Percentiles rank a stretch among this genome's conserved stretches.
These are phyloP conservation scores for Prunus dulcis DNA, from an alignment of 306 rosid genomes.

Conservation along the genomic window DNA sequence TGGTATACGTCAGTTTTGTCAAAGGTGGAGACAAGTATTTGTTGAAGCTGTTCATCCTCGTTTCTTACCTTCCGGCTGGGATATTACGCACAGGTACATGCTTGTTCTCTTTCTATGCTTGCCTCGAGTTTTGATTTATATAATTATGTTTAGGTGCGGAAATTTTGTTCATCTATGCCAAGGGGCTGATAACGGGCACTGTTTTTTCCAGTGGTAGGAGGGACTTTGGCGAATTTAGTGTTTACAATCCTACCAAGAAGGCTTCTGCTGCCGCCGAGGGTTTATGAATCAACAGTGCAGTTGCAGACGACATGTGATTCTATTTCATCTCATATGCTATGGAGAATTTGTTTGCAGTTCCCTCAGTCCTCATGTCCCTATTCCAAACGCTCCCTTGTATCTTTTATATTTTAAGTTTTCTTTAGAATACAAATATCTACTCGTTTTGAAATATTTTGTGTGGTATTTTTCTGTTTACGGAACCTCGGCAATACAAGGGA, in stretches of 20 bases:
- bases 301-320: neutral
- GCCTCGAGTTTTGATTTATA: neutral
- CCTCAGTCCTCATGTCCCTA: too few relatives aligned
- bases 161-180: constrained; percentile 36
- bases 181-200: constrained; percentile 63
- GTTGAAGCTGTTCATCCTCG: constrained; percentile 79
- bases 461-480: too few relatives aligned
- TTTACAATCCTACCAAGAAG: constrained; percentile 59
- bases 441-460: neutral
- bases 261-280: constrained; percentile 7
- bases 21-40: constrained; percentile 91
- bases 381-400: neutral
- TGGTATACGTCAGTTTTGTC: constrained; percentile 73
- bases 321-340: too few relatives aligned
- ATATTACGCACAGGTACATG: constrained; percentile 83
- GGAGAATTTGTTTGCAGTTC: too few relatives aligned
- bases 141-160: constrained; percentile 31
- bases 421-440: neutral
- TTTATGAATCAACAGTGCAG: neutral
- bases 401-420: neutral
- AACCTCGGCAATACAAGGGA: too few relatives aligned
- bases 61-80: constrained; percentile 91
- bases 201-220: constrained; percentile 79
- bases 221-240: constrained; percentile 83
- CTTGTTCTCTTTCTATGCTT: neutral